Base-by-base conservation (phyloP, 2,329 filamentous ascomycete species). In the Ceratocystis smalleyi region DNA sequence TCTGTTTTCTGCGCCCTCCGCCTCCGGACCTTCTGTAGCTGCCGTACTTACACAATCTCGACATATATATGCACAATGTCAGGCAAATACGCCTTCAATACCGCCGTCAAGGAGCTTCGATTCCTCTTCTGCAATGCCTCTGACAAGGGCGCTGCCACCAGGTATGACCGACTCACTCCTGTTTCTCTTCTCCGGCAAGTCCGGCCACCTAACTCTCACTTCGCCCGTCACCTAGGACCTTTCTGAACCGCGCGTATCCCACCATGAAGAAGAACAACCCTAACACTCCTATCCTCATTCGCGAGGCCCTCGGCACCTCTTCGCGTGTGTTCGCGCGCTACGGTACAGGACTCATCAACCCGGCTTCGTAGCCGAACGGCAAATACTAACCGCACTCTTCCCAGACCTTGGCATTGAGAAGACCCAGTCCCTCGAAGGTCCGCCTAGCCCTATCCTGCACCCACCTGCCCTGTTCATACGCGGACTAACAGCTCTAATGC, bases 241-340 rank as follows among this genome's bases (percentile, higher is more conserved):
- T 99, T 78, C 81, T 99, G 69, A 87, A 86, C 69, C 85, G 89
- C 74, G 86, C 91, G 69, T 99, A 99, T 77, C 94, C 94, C 59
- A 94, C 89, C 67, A 97, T 99, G 92, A 99, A 99, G 85, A 95
- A 95, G 81, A 89, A 92, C 82, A 99, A 99, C 79, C 94, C 94
- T 65, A 80, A 88, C 76, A 91, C 83, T 60, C 94, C 94, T 64
- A 97, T 99, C 76, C 80, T 99, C 80, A 85, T 99, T 72, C 89
- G 94, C 73, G 94, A 97, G 80, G 94, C 92, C 63, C 79, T 83
- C 70, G 90, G 89, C 72, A 89, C 89, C 64, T 79, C 88, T 74
- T 92, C 94, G 68, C 87, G 84, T 75, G 84, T 99, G 68, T 97
- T 87, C 76, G 91, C 92, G 70, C 83, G 94, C 85, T 99, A 95